Conservation (phyloP, 1,139 yeast species). For the Blastobotrys arbuscula region DNA sequence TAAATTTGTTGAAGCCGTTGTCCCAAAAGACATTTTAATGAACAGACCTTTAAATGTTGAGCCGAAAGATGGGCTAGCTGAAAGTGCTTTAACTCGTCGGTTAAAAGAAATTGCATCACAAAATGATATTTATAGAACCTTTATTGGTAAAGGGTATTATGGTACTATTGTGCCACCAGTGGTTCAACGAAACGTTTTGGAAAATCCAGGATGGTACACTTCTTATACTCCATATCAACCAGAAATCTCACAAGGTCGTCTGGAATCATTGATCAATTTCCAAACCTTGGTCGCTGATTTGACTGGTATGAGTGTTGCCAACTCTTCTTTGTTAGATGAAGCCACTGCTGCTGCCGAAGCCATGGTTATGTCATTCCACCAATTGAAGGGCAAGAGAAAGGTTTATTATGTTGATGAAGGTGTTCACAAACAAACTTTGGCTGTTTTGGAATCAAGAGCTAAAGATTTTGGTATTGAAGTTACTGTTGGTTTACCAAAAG, state of each 20-base stretch:
- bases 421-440: conserved; percentile 80
- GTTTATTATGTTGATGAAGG: conserved; percentile 68
- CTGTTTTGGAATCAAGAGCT: conserved; percentile 76
- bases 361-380: conserved; percentile 75
- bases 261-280: conserved; percentile 81
- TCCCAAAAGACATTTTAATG: conserved; percentile 70
- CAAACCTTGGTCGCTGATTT: conserved; percentile 86
- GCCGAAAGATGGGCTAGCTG: conserved; percentile 72
- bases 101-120: conserved; percentile 64
- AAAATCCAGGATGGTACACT: conserved; percentile 97
- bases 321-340: conserved; percentile 91
- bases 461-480: conserved; percentile 65
- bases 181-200: conserved; percentile 84
- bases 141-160: conserved; percentile 92
- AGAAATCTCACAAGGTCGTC: conserved; percentile 93
- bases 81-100: conserved; percentile 70
- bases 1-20: conserved; percentile 63
- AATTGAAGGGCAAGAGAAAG: conserved; percentile 58
- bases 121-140: conserved; percentile 64
- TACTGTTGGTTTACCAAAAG: conserved; percentile 48
- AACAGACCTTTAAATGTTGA: conserved; percentile 58
- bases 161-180: conserved; percentile 90
- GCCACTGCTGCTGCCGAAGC: conserved; percentile 99
- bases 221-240: conserved; percentile 98
- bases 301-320: conserved; percentile 89